Base-by-base conservation (phyloP, 805 yeast species). In the Candida glaebosa region DNA sequence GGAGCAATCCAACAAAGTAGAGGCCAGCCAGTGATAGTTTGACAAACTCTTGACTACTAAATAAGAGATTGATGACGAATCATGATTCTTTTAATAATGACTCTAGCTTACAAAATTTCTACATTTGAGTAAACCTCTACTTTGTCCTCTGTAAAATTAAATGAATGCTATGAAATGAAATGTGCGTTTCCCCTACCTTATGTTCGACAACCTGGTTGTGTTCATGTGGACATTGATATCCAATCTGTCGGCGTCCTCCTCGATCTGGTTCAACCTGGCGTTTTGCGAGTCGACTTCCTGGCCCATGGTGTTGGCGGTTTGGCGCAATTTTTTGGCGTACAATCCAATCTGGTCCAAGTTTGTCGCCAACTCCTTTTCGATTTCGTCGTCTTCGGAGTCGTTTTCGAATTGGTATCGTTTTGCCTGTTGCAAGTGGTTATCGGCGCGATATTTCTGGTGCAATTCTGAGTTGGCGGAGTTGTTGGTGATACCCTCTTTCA, bases 361-460 rank as follows among this genome's bases (percentile, higher is more conserved):
- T 48, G 76, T 67, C 40, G 89, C 90, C 51, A 89, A 79, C 61
- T 90, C 96, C 47, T 83, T 78, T 58, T 91, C 98, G 78, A 88
- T 78, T 51, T 82, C 93, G 53, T 89, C 96, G 61, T 93, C 98
- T 59, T 91, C 97, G 38, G 81, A 81, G 62, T 91, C 97, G 37
- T 84, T 85, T 57, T 88, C 96, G 52, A 87, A 86, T 53, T 86
- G 87, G 63, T 84, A 89, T 49, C 79, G 68, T 43, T 78, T 68
- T 2, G 95, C 84, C 30, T 79, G 81, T 14, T 70, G 69, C 37
- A 79, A 72, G 47, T 73, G 63, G 48, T 68, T 61, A 41, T 79
- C 79, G 38, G 78, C 77, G 41, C 69, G 74, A 47, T 76, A 77
- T 55, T 78, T 76, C 41, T 69, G 69, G 37, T 56, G 58, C 10